Percentiles rank a stretch among this genome's conserved stretches.
These are phyloP conservation scores for Microbotryum intermedium DNA, from an alignment of 1,284 basidiomycete genomes.

Conservation along the genomic window DNA sequence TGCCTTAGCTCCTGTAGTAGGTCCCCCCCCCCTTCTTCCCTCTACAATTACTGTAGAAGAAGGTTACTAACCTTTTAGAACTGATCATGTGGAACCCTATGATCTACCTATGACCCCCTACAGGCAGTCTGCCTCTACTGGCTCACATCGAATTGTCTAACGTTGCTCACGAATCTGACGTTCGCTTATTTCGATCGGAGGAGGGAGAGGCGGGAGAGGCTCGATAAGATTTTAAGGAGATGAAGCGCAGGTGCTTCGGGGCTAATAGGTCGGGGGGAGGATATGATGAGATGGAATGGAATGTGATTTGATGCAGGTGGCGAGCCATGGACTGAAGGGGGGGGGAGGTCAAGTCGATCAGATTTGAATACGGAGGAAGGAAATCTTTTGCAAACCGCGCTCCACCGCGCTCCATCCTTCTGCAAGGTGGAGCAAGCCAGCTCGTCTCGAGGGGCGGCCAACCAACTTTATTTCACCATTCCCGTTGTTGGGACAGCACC, in stretches of 20 bases:
- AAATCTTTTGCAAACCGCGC: background rate
- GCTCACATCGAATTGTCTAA: conserved; percentile 71
- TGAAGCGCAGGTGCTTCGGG: background rate
- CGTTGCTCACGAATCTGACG: conserved; percentile 66
- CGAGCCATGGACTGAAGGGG: no score
- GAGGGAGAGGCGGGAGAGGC: conserved; percentile 5
- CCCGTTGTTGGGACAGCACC: no score
- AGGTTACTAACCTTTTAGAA: no score
- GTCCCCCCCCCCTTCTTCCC: conserved; percentile 32
- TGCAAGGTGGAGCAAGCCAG: no score
- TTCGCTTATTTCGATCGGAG: conserved; percentile 46
- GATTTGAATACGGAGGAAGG: no score
- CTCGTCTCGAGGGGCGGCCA: no score
- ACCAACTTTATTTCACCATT: no score
- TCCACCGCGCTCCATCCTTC: no score
- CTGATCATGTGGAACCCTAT: no score
- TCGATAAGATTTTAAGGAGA: conserved; percentile 9
- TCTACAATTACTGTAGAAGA: background rate
- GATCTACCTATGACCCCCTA: no score
- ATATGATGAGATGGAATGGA: no score
- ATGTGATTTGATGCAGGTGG: no score
- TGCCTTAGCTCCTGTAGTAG: conserved; percentile 67
- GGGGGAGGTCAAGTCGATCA: background rate
- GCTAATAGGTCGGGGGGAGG: background rate
- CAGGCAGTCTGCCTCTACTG: conserved; percentile 76